Base-by-base conservation (phyloP, 345 rosid species). In the Arabis hirsuta region DNA sequence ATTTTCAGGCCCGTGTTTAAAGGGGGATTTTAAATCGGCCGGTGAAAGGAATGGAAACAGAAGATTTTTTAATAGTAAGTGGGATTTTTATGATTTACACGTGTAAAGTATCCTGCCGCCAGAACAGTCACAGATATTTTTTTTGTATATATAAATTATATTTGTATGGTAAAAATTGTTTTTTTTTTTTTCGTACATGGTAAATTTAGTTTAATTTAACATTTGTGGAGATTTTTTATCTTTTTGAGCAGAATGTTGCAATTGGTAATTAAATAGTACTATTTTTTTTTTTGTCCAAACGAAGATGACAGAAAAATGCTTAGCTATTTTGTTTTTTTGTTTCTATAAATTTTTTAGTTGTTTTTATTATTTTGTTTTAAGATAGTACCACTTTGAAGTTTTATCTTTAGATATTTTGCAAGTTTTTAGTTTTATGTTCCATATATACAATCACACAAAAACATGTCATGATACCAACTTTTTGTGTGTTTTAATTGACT, bases 31-130 rank as follows among this genome's bases (percentile, higher is more conserved):
- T 41, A 20, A 62, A 70, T 76, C 55, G 79, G 75, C 71, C 72
- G 80, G 62, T 70, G 76, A 76, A 76, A 70, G 67, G 66, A 71
- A 69, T 71, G 71, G 71, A 52, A 31, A 62, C 6, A 13, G 0
- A 39, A 51, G 11, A 20, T 42, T 62, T 54, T 66, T n/a, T n/a
- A n/a, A n/a, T 53, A 62, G 13, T 46, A 29, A 63, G 41, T 55
- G 46, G 55, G 59, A 39, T 26, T 0, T 0, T n/a, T 3, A 0
- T 46, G 0, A 0, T 9, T 0, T 16, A 47, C 79, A 69, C 79
- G 79, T 76, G 71, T 8, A 76, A 76, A 69, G 70, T 2, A 54
- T 36, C 52, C 68, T 54, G 58, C 74, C 65, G 79, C 56, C 74
- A 67, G n/a, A 27, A 53, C 22, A 67, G 73, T 74, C 31, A 73